These are phyloP conservation scores for Circinella minor DNA, from an alignment of 371 early-diverging fungal species.

Conservation along the genomic window DNA sequence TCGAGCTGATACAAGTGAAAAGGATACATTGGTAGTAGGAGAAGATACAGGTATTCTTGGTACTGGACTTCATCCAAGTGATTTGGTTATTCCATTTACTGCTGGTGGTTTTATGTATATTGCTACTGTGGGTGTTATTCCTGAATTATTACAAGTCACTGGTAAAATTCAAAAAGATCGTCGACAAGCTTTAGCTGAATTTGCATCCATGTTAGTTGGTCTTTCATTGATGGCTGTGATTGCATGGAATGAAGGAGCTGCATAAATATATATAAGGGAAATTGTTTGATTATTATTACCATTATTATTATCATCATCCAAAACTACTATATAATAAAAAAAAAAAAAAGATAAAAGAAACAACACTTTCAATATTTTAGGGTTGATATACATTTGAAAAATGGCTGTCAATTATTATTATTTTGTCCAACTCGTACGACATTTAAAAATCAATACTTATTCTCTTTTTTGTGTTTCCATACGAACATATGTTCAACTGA, in stretches of 20 bases:
- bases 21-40: neutral
- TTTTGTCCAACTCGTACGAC: too few species aligned
- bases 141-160: constrained; percentile 76
- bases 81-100: constrained; percentile 84
- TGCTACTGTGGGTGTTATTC: constrained; percentile 87
- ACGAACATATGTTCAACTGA: too few species aligned
- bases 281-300: too few species aligned
- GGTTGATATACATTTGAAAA: too few species aligned
- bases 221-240: constrained; percentile 67
- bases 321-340: too few species aligned
- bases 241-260: constrained; percentile 60
- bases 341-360: too few species aligned
- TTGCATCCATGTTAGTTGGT: constrained; percentile 67
- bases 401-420: too few species aligned
- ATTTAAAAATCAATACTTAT: too few species aligned
- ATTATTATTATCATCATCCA: too few species aligned
- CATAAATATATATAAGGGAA: too few species aligned
- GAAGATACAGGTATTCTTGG: constrained; percentile 44
- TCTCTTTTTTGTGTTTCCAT: too few species aligned
- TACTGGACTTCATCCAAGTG: constrained; percentile 52
- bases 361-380: too few species aligned
- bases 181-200: constrained; percentile 59
- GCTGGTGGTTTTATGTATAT: constrained; percentile 92
- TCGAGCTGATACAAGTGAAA: constrained; percentile 7
- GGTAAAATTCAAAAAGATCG: constrained; percentile 56